A percentile compares a stretch with the other conserved stretches of the same genome.
Conservation (phyloP, 805 yeast genomes). For the Ogataea polymorpha region DNA sequence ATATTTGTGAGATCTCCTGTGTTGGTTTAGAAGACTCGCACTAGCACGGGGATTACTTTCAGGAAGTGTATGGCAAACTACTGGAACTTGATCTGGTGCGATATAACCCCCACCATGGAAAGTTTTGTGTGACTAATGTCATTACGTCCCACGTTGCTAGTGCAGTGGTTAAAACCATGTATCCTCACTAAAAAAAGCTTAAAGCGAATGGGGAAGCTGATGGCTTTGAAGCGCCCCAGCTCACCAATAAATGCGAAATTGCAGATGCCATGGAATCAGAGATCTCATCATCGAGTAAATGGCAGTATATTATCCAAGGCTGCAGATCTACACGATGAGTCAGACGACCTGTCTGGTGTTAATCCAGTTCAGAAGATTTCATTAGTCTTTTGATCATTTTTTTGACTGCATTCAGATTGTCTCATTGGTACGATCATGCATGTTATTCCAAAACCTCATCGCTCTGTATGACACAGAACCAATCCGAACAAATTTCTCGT, state of each 20-base stretch:
- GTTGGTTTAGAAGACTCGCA: conserved; percentile 40
- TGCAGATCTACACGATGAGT: conserved; percentile 25
- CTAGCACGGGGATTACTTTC: conserved; percentile 39
- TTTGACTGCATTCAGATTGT: conserved; percentile 40
- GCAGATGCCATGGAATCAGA: conserved; percentile 27
- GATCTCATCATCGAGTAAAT: conserved; percentile 30
- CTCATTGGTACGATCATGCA: conserved; percentile 36
- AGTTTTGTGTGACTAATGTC: conserved; percentile 37
- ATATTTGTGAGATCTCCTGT: conserved; percentile 38
- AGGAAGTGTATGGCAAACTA: conserved; percentile 35
- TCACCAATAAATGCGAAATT: conserved; percentile 33
- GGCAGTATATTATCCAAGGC: conserved; percentile 36
- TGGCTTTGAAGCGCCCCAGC: conserved; percentile 37
- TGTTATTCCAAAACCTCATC: conserved; percentile 21
- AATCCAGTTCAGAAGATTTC: conserved; percentile 22
- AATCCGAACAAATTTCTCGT: conserved; percentile 39
- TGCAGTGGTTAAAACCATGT: conserved; percentile 36
- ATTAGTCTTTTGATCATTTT: conserved; percentile 37
- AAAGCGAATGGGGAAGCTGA: conserved; percentile 32
- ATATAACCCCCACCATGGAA: conserved; percentile 31
- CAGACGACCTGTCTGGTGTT: conserved; percentile 32
- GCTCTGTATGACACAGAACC: conserved; percentile 28
- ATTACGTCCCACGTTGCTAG: conserved; percentile 41
- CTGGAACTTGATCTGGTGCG: conserved; percentile 34
- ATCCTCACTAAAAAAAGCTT: conserved; percentile 30